These are phyloP conservation scores for Bonia amplexicaulis DNA, from an alignment of 176 grass and related monocot species.

Conservation along the genomic window DNA sequence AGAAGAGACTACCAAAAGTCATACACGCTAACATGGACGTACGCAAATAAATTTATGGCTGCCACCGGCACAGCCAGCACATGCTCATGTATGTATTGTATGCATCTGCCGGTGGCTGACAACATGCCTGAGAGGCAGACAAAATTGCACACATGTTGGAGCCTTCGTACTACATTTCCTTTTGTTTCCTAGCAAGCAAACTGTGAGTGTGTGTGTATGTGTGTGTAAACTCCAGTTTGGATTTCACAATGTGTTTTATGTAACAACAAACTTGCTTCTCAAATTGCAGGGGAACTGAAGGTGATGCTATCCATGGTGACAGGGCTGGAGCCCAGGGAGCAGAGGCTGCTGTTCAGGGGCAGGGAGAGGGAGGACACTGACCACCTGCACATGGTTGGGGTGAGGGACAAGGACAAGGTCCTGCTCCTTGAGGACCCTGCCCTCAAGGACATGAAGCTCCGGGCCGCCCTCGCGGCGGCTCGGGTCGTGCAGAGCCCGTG, in stretches of 20 bases:
- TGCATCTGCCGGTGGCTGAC: neutral
- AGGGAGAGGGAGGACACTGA: constrained; percentile 87
- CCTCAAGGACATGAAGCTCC: constrained; percentile 72
- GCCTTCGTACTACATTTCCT: neutral
- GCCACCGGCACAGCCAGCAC: neutral
- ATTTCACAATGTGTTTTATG: neutral
- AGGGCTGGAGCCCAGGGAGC: constrained; percentile 69
- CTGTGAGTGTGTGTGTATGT: neutral
- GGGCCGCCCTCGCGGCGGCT: neutral
- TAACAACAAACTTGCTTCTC: neutral
- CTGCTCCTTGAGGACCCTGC: constrained; percentile 83
- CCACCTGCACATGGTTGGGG: constrained; percentile 90
- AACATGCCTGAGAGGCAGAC: neutral
- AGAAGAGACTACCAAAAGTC: constrained; percentile 1
- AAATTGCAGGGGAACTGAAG: constrained; percentile 76
- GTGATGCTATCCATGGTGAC: constrained; percentile 52
- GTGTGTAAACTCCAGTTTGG: neutral
- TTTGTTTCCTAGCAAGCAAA: constrained; percentile 3
- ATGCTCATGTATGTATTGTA: constrained; percentile 8
- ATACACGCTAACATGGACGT: neutral
- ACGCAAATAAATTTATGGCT: neutral
- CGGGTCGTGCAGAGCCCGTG: neutral
- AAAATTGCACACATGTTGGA: constrained; percentile 12
- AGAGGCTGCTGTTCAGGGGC: constrained; percentile 86
- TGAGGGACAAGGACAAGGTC: constrained; percentile 84